Base-by-base conservation (phyloP, 371 early-diverging fungal genomes). In the Syncephalastrum contaminatum region DNA sequence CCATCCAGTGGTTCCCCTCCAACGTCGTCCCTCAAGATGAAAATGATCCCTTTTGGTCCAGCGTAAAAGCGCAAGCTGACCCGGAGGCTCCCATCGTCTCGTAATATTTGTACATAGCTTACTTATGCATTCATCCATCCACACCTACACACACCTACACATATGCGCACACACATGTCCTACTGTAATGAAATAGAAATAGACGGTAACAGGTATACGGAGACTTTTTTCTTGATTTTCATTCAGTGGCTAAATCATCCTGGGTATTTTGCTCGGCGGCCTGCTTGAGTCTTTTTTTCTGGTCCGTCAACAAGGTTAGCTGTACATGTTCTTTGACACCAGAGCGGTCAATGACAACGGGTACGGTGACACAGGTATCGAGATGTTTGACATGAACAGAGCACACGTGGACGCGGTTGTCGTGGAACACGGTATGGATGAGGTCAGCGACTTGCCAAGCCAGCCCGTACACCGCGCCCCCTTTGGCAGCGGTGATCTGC, bases 391-490 rank as follows among this genome's bases (percentile, higher is more conserved):
- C 72, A 53, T 80, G 88, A 41, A 75, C 72, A 48, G 80, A 77
- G 5, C 91, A 53, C 1, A 91, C 90, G 45, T 72, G 66, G 43
- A 83, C 70, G 25, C 81, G 73, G 58, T 87, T 73, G 48, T 77
- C 64, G 16, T 85, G 52, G 2, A 36, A 20, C 52, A 88, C 76
- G 7, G 77, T 59, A 49, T 85, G 77, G 19, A 80, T 75, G 5
- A 92, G 53, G 3, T 67, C 66, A 0, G 90, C 75, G 2, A 85
- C 82, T 13, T 83, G 78, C n/a, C 86, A 86, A 13, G 86, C 92
- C 42, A 85, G 83, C 19, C 93, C 93, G 65, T 79, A 93, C 69
- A 87, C 84, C 0, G 93, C 91, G 10, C 85, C 83, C 10, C 93
- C 93, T 61, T 93, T 93, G 51, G 81, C 70, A 10, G 88, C 83